Conservation (phyloP, 2,329 filamentous ascomycete species). For the Aspergillus texensis region DNA sequence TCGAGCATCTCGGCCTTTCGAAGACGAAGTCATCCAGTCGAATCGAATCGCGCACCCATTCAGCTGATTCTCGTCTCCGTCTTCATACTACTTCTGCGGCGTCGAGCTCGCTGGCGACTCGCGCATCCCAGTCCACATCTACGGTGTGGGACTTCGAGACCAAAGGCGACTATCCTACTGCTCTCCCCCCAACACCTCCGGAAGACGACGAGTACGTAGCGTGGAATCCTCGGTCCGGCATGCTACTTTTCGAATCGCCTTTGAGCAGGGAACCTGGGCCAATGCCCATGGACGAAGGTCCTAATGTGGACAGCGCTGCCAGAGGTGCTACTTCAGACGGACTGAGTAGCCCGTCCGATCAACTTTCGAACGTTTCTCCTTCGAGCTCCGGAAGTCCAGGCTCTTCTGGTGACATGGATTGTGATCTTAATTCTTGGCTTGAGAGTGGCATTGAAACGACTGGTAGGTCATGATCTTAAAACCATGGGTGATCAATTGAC, state of each 20-base stretch:
- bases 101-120: constrained; percentile 32
- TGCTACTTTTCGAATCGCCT: constrained; percentile 34
- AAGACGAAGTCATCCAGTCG: constrained; percentile 28
- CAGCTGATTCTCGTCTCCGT: constrained; percentile 33
- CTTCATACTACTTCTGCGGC: constrained; percentile 39
- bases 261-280: constrained; percentile 29
- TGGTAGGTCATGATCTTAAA: constrained; percentile 31
- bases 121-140: constrained; percentile 38
- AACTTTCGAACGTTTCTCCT: constrained; percentile 32
- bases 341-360: constrained; percentile 34
- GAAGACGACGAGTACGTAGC: constrained; percentile 43
- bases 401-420: constrained; percentile 36
- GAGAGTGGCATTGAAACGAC: constrained; percentile 40
- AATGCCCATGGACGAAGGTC: constrained; percentile 32
- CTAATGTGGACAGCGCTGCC: constrained; percentile 31
- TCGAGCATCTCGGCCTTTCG: constrained; percentile 50
- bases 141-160: constrained; percentile 28
- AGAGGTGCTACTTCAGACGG: constrained; percentile 31
- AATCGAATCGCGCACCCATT: constrained; percentile 30
- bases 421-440: constrained; percentile 39
- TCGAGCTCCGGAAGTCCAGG: constrained; percentile 35
- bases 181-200: constrained; percentile 45
- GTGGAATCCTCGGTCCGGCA: constrained; percentile 39
- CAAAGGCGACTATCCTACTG: constrained; percentile 35
- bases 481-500: neutral